Evolutionary conservation across 2,329 filamentous ascomycete genomes (phyloP).

Genomic region (Botrytis cinerea): DNA sequence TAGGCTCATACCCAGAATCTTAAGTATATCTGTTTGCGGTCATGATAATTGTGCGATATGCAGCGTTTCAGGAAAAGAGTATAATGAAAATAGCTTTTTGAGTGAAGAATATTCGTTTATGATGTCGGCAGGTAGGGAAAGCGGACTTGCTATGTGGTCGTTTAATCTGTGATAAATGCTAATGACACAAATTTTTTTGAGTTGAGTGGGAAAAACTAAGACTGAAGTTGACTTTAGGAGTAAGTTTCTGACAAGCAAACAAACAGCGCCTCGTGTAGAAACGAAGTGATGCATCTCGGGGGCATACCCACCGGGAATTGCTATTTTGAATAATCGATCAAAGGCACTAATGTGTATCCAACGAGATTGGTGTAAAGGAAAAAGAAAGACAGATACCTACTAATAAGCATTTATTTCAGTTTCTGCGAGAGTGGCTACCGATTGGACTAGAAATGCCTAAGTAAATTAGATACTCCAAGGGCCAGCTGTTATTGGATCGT

Average conservation of each 20-base stretch:
- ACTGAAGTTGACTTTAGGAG: accelerated
- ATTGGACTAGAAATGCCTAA: neutral
- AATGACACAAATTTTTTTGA: neutral
- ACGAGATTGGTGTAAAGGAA: neutral
- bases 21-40: neutral
- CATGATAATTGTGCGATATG: neutral
- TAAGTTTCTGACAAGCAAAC: neutral
- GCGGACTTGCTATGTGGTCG: neutral
- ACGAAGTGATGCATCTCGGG: neutral
- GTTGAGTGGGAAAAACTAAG: neutral
- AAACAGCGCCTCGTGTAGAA: neutral
- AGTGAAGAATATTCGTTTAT: neutral
- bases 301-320: no score
- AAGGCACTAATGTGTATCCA: neutral
- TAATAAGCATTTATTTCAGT: neutral
- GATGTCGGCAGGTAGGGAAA: neutral
- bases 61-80: no score
- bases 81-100: no score
- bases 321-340: no score
- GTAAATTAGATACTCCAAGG: neutral
- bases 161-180: neutral
- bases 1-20: neutral
- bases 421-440: neutral
- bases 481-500: no score
- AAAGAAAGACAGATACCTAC: neutral